Evolutionary conservation across 768 basidiomycete species (phyloP), one percentile per base, ranked within the genome.

Genomic region (Suillus subluteus): DNA sequence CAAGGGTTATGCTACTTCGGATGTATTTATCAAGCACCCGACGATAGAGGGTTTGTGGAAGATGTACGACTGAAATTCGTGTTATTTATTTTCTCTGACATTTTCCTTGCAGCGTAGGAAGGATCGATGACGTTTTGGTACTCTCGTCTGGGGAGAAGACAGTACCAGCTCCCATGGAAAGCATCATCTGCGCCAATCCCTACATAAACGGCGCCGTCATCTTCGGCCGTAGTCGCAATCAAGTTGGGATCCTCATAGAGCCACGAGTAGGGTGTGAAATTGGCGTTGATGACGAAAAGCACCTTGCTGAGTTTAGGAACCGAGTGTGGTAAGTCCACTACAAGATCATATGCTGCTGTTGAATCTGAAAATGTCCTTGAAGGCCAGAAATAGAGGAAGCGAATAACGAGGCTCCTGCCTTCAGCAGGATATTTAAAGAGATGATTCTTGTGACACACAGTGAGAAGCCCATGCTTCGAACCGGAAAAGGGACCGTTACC

Each of bases 361-460:
- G 21, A 7, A 7, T 46, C 12, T 44, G 23, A 43, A 56, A 3
- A 40, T 50, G n/a, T n/a, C 8, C n/a, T 50, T 30, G 58, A 46
- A 83, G 82, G 79, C 75, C 80, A 0, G 61, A 68, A 23, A 78
- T 86, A 1, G 82, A 83, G n/a, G 79, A 83, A 48, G 84, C 83
- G 1, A 85, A 85, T 56, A 72, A 69, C 12, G 65, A 68, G 2
- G 76, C 82, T 0, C 84, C 84, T 0, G 74, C 79, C 0, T 83
- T 81, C 66, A 82, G 82, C 64, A 76, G 80, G 7, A 78, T 85
- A 8, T 84, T 82, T 73, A 84, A 84, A 72, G 83, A 87, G 69
- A 82, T 87, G 85, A 84, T 87, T 55, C 44, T 86, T n/a, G 69
- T 86, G 12, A 75, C 84, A 1, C 71, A 72, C 3, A 52, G 75